Evolutionary conservation across 2,329 filamentous ascomycete genomes (phyloP).

Genomic region (Ophiostoma tasmaniense): DNA sequence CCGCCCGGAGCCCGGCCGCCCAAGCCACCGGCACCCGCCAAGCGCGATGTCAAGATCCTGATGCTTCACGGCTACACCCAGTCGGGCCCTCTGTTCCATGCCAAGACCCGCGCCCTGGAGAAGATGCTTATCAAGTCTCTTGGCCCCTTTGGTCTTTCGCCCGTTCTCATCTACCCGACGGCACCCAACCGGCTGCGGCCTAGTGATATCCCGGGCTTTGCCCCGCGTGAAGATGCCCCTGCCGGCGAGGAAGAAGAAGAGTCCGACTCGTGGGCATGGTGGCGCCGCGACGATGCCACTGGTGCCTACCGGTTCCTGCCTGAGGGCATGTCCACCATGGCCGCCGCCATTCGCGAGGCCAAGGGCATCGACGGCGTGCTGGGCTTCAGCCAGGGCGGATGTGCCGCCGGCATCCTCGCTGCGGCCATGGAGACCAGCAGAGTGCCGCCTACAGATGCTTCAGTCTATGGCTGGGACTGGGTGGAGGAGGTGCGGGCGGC

Average conservation of each 20-base stretch:
- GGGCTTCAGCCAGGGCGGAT: slow-evolving; percentile 76
- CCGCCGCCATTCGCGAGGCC: slow-evolving; percentile 50
- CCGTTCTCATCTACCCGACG: slow-evolving; percentile 58
- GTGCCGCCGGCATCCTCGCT: slow-evolving; percentile 63
- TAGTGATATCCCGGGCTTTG: slow-evolving; percentile 62
- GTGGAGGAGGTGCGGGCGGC: slow-evolving; percentile 38
- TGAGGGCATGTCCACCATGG: slow-evolving; percentile 57
- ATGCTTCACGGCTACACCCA: slow-evolving; percentile 89
- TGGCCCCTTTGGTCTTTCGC: slow-evolving; percentile 44
- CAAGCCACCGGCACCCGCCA: slow-evolving; percentile 29
- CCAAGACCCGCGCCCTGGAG: slow-evolving; percentile 79
- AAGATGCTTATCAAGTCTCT: slow-evolving; percentile 73
- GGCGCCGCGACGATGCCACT: slow-evolving; percentile 57
- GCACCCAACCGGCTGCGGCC: slow-evolving; percentile 55
- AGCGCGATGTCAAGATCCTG: slow-evolving; percentile 55
- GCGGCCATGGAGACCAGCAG: slow-evolving; percentile 53
- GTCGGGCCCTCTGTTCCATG: slow-evolving; percentile 73
- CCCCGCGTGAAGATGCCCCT: slow-evolving; percentile 23
- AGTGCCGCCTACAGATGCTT: slow-evolving; percentile 5
- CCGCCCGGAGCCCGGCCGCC: not conserved
- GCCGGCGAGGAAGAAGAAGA: slow-evolving; percentile 18
- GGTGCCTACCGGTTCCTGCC: slow-evolving; percentile 60
- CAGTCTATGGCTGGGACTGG: slow-evolving; percentile 31
- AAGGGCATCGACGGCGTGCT: slow-evolving; percentile 69
- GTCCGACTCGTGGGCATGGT: slow-evolving; percentile 76